Percentiles rank a stretch among this genome's conserved stretches.
Evolutionary conservation across 768 basidiomycete genomes (phyloP).

Genomic region (Rhizopogon sp.): DNA sequence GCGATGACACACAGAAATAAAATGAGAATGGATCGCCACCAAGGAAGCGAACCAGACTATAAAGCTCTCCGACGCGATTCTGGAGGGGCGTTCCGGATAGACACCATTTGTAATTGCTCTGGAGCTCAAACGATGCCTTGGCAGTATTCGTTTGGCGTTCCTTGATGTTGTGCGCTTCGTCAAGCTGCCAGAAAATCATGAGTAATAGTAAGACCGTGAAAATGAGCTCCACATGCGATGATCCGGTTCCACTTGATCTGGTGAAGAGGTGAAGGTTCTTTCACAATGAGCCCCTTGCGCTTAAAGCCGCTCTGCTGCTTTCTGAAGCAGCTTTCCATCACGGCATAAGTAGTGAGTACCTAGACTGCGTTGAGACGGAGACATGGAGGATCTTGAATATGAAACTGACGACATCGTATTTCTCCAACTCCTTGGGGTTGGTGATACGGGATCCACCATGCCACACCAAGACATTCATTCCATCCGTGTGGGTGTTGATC

Average conservation of each 20-base stretch:
- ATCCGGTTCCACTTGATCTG: conserved; percentile 80
- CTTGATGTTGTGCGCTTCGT: conserved; percentile 98
- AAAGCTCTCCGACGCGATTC: conserved; percentile 97
- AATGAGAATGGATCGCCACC: conserved; percentile 91
- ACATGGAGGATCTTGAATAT: neutral
- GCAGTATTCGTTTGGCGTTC: conserved; percentile 93
- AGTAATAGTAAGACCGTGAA: neutral
- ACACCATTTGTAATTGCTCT: conserved; percentile 86
- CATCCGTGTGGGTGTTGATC: conserved; percentile 79
- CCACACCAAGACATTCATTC: conserved; percentile 87
- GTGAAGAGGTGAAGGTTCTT: conserved; percentile 85
- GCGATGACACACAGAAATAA: conserved; percentile 70
- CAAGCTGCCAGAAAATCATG: conserved; percentile 47
- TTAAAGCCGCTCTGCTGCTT: conserved; percentile 93
- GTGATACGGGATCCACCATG: conserved; percentile 76
- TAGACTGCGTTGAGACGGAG: conserved; percentile 22
- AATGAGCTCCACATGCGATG: conserved; percentile 42
- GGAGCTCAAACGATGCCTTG: conserved; percentile 90
- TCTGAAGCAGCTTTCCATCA: conserved; percentile 88
- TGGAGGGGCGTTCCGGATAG: conserved; percentile 95
- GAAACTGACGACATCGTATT: conserved; percentile 77
- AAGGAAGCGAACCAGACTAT: conserved; percentile 88
- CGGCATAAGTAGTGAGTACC: conserved; percentile 84
- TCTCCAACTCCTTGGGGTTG: conserved; percentile 61
- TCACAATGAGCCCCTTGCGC: conserved; percentile 76